These are phyloP conservation scores for Protomyces pachydermus DNA, from an alignment of 1,139 yeast genomes.

Conservation along the genomic window DNA sequence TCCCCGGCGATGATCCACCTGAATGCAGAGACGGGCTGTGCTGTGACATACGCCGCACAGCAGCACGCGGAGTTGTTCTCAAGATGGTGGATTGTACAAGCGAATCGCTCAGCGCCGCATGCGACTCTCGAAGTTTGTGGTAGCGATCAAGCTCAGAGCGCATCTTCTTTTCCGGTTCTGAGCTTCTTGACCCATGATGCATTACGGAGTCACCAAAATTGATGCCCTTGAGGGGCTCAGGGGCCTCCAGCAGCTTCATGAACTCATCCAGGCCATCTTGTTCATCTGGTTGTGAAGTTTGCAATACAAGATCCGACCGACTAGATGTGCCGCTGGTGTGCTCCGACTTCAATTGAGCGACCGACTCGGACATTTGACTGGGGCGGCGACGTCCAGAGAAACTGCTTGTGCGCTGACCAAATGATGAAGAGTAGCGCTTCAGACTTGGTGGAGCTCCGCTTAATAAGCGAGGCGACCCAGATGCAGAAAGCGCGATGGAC, in stretches of 20 bases:
- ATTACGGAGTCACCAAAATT: background rate
- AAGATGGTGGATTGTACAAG: slow-evolving; percentile 26
- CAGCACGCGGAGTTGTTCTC: slow-evolving; percentile 28
- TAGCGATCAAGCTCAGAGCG: slow-evolving; percentile 43
- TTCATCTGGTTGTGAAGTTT: slow-evolving; percentile 31
- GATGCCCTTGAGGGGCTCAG: slow-evolving; percentile 27
- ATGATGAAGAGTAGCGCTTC: slow-evolving; percentile 12
- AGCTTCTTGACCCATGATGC: slow-evolving; percentile 5
- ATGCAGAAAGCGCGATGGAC: background rate
- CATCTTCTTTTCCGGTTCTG: background rate
- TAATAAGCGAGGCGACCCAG: slow-evolving; percentile 4
- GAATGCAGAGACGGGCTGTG: slow-evolving; percentile 25
- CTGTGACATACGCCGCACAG: slow-evolving; percentile 41
- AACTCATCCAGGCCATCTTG: slow-evolving; percentile 78
- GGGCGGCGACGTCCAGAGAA: slow-evolving; percentile 9
- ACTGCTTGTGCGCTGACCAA: slow-evolving; percentile 9
- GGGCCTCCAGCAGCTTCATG: slow-evolving; percentile 65
- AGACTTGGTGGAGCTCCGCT: slow-evolving; percentile 7
- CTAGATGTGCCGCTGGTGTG: slow-evolving; percentile 4
- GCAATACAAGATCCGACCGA: slow-evolving; percentile 9
- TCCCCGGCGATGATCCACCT: slow-evolving; percentile 22
- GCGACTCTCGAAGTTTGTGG: slow-evolving; percentile 48
- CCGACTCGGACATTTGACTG: slow-evolving; percentile 15
- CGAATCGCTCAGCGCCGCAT: slow-evolving; percentile 44
- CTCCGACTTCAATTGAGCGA: background rate